Conservation (phyloP, 192 early-diverging fungal species). For the Coemansia javaensis region DNA sequence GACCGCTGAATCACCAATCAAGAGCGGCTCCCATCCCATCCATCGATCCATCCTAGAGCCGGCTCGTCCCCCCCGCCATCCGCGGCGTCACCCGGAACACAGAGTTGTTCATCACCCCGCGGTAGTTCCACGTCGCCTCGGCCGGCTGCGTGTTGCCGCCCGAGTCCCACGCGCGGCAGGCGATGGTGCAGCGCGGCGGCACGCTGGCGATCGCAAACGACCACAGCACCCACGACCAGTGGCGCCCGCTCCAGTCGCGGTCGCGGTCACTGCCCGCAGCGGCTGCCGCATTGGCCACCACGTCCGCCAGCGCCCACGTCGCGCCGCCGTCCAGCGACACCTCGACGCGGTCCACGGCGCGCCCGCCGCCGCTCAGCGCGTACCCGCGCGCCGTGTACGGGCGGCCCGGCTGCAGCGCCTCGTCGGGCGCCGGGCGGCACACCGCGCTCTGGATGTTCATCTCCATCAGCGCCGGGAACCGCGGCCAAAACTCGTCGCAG, state of each 20-base stretch:
- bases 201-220: constrained; percentile 53
- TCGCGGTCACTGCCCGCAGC: background rate
- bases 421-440: constrained; percentile 57
- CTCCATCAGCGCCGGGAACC: constrained; percentile 59
- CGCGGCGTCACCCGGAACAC: constrained; percentile 44
- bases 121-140: constrained; percentile 69
- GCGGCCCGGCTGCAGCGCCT: constrained; percentile 23
- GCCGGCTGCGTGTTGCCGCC: constrained; percentile 85
- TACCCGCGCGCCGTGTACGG: constrained; percentile 64
- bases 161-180: constrained; percentile 77
- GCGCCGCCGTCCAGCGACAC: constrained; percentile 75
- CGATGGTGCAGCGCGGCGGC: constrained; percentile 50
- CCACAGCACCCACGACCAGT: constrained; percentile 89
- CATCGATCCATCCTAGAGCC: constrained; percentile 10
- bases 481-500: constrained; percentile 45
- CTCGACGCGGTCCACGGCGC: constrained; percentile 72
- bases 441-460: constrained; percentile 79
- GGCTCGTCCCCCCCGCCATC: constrained; percentile 1
- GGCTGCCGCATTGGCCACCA: constrained; percentile 36
- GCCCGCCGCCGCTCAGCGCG: constrained; percentile 73
- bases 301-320: constrained; percentile 68
- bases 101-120: constrained; percentile 76
- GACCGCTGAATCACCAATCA: too few species aligned
- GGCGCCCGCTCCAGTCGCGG: constrained; percentile 36
- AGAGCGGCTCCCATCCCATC: too few species aligned